phyloP scores from a whole-genome alignment of 139 green algal genomes.

The Trebouxia sp. region DNA sequence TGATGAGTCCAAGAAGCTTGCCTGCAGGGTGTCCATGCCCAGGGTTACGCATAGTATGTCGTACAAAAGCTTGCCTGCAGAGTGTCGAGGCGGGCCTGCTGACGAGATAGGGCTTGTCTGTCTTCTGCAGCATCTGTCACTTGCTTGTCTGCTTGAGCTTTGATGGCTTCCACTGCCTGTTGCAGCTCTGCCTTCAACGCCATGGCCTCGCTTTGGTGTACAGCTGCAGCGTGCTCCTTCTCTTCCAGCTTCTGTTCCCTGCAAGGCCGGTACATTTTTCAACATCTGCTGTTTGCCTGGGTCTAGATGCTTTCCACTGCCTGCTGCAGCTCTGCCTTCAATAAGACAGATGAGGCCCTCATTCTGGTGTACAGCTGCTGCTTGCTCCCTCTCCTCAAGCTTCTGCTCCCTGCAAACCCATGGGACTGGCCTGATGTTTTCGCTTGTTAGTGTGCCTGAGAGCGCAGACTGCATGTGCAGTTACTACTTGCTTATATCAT shows the following conservation, averaged over 20 bases:
- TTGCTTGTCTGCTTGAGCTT: not conserved
- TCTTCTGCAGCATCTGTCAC: not conserved
- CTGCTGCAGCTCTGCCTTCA: conserved; percentile 2
- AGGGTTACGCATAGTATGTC: too few relatives aligned
- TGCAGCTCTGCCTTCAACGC: conserved; percentile 11
- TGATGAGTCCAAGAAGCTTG: not conserved
- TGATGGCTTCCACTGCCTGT: not conserved
- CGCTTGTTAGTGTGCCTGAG: too few relatives aligned
- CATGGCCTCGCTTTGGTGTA: not conserved
- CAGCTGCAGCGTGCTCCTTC: not conserved
- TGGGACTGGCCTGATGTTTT: too few relatives aligned
- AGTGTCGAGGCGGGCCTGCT: conserved; percentile 1
- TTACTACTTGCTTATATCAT: too few relatives aligned
- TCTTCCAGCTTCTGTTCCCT: conserved; percentile 7
- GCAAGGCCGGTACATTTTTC: too few relatives aligned
- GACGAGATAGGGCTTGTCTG: not conserved
- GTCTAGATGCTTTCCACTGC: not conserved
- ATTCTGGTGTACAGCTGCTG: not conserved
- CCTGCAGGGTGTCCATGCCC: conserved; percentile 11
- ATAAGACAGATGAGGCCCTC: not conserved
- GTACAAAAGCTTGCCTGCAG: not conserved
- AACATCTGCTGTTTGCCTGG: not conserved
- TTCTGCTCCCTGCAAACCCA: too few relatives aligned
- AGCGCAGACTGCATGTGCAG: too few relatives aligned
- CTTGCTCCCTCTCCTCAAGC: conserved; percentile 4